Evolutionary conservation across 2,329 filamentous ascomycete species (phyloP).

Genomic region (Biscogniauxia marginata): DNA sequence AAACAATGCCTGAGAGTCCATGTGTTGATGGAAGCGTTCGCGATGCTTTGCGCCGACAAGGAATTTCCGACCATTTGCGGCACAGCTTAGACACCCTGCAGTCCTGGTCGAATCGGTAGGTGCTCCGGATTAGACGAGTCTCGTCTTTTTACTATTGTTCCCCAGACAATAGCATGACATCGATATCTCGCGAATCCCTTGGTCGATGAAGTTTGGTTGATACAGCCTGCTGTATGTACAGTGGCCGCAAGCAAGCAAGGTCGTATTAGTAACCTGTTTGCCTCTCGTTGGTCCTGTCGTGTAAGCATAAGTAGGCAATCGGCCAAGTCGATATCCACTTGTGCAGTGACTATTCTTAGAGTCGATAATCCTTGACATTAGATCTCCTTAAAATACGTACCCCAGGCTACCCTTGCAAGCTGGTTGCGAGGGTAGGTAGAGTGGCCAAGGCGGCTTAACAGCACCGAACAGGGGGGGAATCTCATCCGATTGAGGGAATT

Average conservation of each 20-base stretch:
- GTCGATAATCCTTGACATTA: not conserved
- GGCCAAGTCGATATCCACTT: not conserved
- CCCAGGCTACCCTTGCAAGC: not conserved
- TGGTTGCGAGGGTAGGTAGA: not conserved
- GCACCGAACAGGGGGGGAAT: not conserved
- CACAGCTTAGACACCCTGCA: not conserved
- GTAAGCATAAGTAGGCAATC: not conserved
- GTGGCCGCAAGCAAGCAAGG: not conserved
- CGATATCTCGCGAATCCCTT: not conserved
- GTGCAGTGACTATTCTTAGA: not conserved
- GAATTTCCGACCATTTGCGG: not conserved
- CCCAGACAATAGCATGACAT: not conserved
- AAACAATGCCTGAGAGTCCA: not conserved
- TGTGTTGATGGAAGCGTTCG: not conserved
- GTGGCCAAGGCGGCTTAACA: not conserved
- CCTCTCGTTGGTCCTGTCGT: not conserved
- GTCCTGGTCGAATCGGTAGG: not conserved
- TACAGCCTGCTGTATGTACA: not conserved
- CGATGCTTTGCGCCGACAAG: not conserved
- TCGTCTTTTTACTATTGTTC: not conserved
- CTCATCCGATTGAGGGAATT: not conserved
- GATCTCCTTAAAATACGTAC: not conserved
- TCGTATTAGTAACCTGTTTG: not conserved
- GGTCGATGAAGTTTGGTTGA: not conserved
- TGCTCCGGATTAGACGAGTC: not conserved